Base-by-base conservation (phyloP, 164 flowering plant genomes). In the Berberis thunbergii region DNA sequence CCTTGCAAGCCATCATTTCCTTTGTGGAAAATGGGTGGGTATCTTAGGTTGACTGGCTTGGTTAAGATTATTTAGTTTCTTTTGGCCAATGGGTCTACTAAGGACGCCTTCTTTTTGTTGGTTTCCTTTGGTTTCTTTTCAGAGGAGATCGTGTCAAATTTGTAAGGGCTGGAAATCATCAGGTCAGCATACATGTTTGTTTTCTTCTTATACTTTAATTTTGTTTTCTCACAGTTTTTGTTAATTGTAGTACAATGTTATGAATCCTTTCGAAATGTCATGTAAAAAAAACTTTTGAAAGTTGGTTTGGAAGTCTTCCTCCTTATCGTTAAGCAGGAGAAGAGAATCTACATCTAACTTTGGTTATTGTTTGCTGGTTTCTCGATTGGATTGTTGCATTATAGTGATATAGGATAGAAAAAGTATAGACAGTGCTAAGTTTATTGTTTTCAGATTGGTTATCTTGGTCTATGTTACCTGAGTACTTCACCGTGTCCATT, bases 11-110 rank as follows among this genome's bases (percentile, higher is more conserved):
- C 56, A 91, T 95, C 40, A 86, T 95, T 73, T 91, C 99, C 62
- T 95, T 91, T 77, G 97, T 95, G 74, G 97, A 91, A 82, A 86
- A 95, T 83, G 97, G 97, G 99, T 91, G 80, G 53, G 67, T 67
- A 12, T 13, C 70, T 63, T 49, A 5, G 49, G 43, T 55, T 53
- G 41, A 8, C 45, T 67, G 45, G 3, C 11, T 43, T 62, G 41
- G 9, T 49, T 66, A 9, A 26, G 43, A 8, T 57, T 52, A 5
- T 60, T 68, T 48, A 55, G 13, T 0, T 42, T 59, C 43, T 62
- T 44, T n/a, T 63, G 45, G 46, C 39, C 10, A 3, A 50, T 60
- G 10, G n/a, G 3, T 10, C n/a, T 57, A 13, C 41, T 45, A 40
- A 60, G 40, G 43, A 6, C 26, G 43, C 7, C 4, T 3, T 48